These are phyloP conservation scores for Euphorbia schlechtendalii DNA, from an alignment of 441 rosid species.

Conservation along the genomic window DNA sequence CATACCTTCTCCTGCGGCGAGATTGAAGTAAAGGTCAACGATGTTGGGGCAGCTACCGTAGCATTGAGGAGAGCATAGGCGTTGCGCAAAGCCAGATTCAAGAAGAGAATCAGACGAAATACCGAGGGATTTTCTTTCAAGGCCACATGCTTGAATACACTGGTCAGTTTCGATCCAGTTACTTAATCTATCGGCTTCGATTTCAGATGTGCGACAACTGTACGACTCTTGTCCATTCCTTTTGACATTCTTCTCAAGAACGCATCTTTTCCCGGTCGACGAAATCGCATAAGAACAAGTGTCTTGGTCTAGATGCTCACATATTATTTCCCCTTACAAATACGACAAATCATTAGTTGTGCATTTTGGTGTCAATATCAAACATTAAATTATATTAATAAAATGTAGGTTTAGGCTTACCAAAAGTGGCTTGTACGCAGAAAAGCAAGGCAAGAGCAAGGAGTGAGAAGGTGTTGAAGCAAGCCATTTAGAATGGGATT, in stretches of 20 bases:
- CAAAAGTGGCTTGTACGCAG: conserved; percentile 26
- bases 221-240: conserved; percentile 51
- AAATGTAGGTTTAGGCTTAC: no score
- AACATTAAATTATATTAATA: no score
- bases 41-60: conserved; percentile 64
- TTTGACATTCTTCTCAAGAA: conserved; percentile 53
- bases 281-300: conserved; percentile 71
- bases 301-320: conserved; percentile 50
- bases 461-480: conserved; percentile 23
- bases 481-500: conserved; percentile 27
- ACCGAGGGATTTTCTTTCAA: conserved; percentile 63
- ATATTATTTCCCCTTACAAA: conserved; percentile 36
- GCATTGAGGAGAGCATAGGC: conserved; percentile 70
- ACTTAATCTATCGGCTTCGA: conserved; percentile 50
- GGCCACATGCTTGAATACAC: conserved; percentile 61
- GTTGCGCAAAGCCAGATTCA: conserved; percentile 44
- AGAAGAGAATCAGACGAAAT: conserved; percentile 77
- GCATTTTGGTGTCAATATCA: no score
- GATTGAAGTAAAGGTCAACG: conserved; percentile 76
- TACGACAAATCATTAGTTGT: no score
- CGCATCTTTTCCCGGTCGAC: conserved; percentile 58
- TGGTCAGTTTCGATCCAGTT: conserved; percentile 61
- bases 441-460: conserved; percentile 29
- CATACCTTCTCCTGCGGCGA: conserved; percentile 89
- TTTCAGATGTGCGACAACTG: conserved; percentile 57